Conservation (phyloP, 2,329 filamentous ascomycete species). For the Trichoderma semiorbis region DNA sequence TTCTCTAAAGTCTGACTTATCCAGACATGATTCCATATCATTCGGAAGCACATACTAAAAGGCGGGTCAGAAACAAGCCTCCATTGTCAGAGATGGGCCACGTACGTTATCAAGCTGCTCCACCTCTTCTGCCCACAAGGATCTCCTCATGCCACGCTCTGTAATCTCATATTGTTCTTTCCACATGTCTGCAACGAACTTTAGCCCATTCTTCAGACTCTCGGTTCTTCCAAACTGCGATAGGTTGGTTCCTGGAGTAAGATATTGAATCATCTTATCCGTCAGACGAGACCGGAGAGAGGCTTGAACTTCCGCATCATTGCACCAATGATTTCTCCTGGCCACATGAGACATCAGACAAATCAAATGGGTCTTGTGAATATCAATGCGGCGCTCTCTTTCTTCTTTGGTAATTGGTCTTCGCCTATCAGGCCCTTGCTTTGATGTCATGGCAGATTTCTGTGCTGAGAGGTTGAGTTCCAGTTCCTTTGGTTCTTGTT, state of each 20-base stretch:
- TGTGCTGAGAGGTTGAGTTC: conserved; percentile 53
- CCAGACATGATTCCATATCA: conserved; percentile 64
- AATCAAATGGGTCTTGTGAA: conserved; percentile 84
- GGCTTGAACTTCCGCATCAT: conserved; percentile 66
- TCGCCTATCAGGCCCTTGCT: conserved; percentile 39
- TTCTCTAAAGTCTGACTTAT: conserved; percentile 68
- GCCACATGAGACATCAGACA: conserved; percentile 77
- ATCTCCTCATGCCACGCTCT: conserved; percentile 63
- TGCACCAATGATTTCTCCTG: conserved; percentile 84
- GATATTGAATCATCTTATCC: conserved; percentile 60
- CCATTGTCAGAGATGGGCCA: background rate
- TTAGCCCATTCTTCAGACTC: conserved; percentile 75
- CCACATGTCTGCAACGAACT: conserved; percentile 65
- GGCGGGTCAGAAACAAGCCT: background rate
- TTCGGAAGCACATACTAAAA: conserved; percentile 53
- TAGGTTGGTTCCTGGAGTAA: conserved; percentile 65
- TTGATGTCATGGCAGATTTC: conserved; percentile 32
- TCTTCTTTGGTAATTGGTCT: conserved; percentile 55
- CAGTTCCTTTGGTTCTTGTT: conserved; percentile 36
- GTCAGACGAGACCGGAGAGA: conserved; percentile 62
- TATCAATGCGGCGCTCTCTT: conserved; percentile 58
- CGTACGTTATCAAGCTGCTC: conserved; percentile 57
- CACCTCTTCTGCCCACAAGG: conserved; percentile 71
- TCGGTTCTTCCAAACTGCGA: conserved; percentile 74
- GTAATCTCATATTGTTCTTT: conserved; percentile 66